These are phyloP conservation scores for Calycina herbarum DNA, from an alignment of 2,329 filamentous ascomycete species.

Conservation along the genomic window DNA sequence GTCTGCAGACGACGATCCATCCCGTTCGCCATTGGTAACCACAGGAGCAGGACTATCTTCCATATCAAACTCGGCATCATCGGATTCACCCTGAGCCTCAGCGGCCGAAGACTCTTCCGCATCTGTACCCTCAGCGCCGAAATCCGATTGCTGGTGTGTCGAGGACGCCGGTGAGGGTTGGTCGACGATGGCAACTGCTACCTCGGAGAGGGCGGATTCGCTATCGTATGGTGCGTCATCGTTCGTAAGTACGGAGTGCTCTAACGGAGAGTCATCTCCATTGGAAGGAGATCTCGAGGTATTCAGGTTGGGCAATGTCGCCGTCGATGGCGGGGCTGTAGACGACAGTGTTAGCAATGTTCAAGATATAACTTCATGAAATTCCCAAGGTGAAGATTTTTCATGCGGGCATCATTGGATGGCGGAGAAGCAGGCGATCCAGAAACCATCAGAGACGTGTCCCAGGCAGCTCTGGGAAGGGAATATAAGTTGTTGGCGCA, in stretches of 20 bases:
- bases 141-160: slow-evolving; percentile 39
- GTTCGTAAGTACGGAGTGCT: slow-evolving; percentile 43
- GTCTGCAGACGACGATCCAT: slow-evolving; percentile 67
- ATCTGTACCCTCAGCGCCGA: slow-evolving; percentile 34
- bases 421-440: slow-evolving; percentile 31
- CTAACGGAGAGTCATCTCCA: slow-evolving; percentile 60
- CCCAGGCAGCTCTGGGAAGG: slow-evolving; percentile 14
- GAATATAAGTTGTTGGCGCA: slow-evolving; percentile 34
- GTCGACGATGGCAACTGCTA: slow-evolving; percentile 56
- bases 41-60: slow-evolving; percentile 55
- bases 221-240: slow-evolving; percentile 53
- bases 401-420: slow-evolving; percentile 22
- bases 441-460: slow-evolving; percentile 20
- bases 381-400: slow-evolving; percentile 25
- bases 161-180: slow-evolving; percentile 50
- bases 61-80: slow-evolving; percentile 76
- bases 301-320: slow-evolving; percentile 61
- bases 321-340: slow-evolving; percentile 57
- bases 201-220: slow-evolving; percentile 77
- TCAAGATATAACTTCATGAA: slow-evolving; percentile 21
- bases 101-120: slow-evolving; percentile 35
- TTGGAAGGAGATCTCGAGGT: slow-evolving; percentile 65
- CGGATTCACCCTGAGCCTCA: slow-evolving; percentile 54
- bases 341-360: slow-evolving; percentile 49
- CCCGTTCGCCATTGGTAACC: slow-evolving; percentile 48